These are phyloP conservation scores for Yueomyces sp. DNA, from an alignment of 805 yeast genomes.

Conservation along the genomic window DNA sequence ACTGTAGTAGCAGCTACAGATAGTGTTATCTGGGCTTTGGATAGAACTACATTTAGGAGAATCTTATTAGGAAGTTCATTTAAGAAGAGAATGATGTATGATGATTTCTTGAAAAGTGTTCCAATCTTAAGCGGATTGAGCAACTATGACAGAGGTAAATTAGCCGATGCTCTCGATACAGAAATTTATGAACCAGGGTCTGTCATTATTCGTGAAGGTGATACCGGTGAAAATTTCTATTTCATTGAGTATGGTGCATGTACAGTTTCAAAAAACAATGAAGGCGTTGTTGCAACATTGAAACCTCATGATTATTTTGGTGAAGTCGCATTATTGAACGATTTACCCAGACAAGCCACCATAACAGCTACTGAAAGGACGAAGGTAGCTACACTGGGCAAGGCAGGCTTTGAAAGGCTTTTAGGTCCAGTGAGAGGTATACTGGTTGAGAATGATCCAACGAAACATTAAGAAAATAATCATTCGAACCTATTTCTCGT, in stretches of 20 bases:
- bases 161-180: constrained; percentile 89
- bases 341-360: constrained; percentile 88
- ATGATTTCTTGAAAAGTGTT: constrained; percentile 73
- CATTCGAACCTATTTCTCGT: not conserved
- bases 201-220: constrained; percentile 76
- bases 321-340: constrained; percentile 85
- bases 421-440: constrained; percentile 91
- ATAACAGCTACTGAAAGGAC: constrained; percentile 64
- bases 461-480: constrained; percentile 12
- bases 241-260: constrained; percentile 75
- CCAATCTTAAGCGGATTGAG: constrained; percentile 65
- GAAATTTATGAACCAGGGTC: constrained; percentile 59
- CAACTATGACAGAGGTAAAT: constrained; percentile 71
- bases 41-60: constrained; percentile 83
- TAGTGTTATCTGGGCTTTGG: constrained; percentile 80
- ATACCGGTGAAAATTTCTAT: constrained; percentile 63
- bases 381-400: constrained; percentile 84
- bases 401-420: constrained; percentile 85
- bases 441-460: constrained; percentile 77
- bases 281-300: constrained; percentile 47
- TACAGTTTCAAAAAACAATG: constrained; percentile 46
- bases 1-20: constrained; percentile 68
- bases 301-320: constrained; percentile 89
- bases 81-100: constrained; percentile 82
- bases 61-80: constrained; percentile 84